phyloP scores from a whole-genome alignment of 2,329 filamentous ascomycete genomes.

The Apiospora phragmitis region DNA sequence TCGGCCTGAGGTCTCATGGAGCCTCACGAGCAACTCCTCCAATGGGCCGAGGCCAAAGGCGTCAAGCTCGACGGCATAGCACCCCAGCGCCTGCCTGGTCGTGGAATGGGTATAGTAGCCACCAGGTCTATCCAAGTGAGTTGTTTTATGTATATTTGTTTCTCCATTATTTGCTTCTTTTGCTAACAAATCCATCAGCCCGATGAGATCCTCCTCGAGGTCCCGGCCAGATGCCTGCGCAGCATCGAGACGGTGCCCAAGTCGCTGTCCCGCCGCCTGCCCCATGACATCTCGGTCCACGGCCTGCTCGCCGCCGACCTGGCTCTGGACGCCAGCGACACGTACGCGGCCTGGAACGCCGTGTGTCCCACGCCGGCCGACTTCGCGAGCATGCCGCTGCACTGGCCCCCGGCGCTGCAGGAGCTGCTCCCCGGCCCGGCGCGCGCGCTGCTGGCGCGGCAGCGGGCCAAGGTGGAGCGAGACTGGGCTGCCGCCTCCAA shows the following conservation, averaged over 20 bases:
- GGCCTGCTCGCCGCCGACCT: slow-evolving; percentile 72
- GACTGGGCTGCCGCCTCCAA: slow-evolving; percentile 52
- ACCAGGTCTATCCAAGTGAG: slow-evolving; percentile 64
- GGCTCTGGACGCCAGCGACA: slow-evolving; percentile 50
- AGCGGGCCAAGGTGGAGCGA: slow-evolving; percentile 50
- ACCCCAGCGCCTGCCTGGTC: slow-evolving; percentile 66
- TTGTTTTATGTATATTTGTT: not conserved
- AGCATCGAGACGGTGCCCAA: slow-evolving; percentile 61
- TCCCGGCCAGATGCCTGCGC: slow-evolving; percentile 65
- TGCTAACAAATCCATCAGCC: slow-evolving; percentile 38
- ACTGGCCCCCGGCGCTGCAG: slow-evolving; percentile 49
- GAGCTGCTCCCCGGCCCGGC: slow-evolving; percentile 46
- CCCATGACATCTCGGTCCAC: slow-evolving; percentile 60
- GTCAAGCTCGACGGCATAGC: slow-evolving; percentile 67
- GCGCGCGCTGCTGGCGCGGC: slow-evolving; percentile 50
- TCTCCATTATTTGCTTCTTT: slow-evolving; percentile 14
- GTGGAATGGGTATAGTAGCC: slow-evolving; percentile 78
- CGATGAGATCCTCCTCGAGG: slow-evolving; percentile 61
- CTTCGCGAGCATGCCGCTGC: slow-evolving; percentile 52
- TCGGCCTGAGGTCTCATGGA: not conserved
- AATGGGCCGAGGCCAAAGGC: slow-evolving; percentile 67
- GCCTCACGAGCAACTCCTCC: slow-evolving; percentile 48
- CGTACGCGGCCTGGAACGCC: slow-evolving; percentile 60
- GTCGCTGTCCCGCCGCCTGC: slow-evolving; percentile 51
- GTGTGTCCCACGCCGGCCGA: slow-evolving; percentile 66